Conservation (phyloP, 345 rosid genomes). For the Moringa oleifera region DNA sequence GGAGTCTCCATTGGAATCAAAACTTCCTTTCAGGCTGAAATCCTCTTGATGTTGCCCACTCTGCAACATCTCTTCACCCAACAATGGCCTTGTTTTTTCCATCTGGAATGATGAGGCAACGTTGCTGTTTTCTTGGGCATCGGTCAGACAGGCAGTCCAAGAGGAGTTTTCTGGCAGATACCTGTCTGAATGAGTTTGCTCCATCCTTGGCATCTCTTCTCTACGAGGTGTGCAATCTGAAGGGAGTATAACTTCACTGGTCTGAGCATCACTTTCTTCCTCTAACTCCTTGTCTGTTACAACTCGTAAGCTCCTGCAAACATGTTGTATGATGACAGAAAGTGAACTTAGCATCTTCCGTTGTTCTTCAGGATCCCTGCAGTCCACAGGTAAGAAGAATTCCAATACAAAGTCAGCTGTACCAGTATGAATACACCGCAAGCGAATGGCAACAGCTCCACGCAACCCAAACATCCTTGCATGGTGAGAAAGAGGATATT, state of each 20-base stretch:
- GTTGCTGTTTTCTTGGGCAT: conserved; percentile 23
- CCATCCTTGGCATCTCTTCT: conserved; percentile 33
- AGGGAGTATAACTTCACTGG: conserved; percentile 32
- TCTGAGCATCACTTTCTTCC: conserved; percentile 38
- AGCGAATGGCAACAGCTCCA: conserved; percentile 83
- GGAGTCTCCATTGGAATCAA: conserved; percentile 37
- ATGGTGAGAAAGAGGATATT: conserved; percentile 96
- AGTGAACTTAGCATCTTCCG: conserved; percentile 63
- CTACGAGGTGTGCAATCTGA: conserved; percentile 19
- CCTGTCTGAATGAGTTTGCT: conserved; percentile 25
- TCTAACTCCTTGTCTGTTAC: conserved; percentile 65
- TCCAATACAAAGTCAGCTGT: conserved; percentile 76
- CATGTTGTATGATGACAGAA: conserved; percentile 61
- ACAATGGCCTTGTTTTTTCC: conserved; percentile 23
- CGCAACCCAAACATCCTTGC: conserved; percentile 72
- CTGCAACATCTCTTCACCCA: conserved; percentile 22
- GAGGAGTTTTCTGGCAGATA: conserved; percentile 27
- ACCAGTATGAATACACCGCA: conserved; percentile 66
- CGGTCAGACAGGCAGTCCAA: conserved; percentile 21
- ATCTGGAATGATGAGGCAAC: conserved; percentile 15
- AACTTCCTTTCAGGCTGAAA: conserved; percentile 29
- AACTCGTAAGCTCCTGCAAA: conserved; percentile 67
- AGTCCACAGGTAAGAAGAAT: conserved; percentile 81
- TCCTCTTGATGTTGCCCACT: conserved; percentile 22
- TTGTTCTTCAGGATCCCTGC: conserved; percentile 54